Base-by-base conservation (phyloP, 1,139 yeast genomes). In the Sugiyamaella novakii region DNA sequence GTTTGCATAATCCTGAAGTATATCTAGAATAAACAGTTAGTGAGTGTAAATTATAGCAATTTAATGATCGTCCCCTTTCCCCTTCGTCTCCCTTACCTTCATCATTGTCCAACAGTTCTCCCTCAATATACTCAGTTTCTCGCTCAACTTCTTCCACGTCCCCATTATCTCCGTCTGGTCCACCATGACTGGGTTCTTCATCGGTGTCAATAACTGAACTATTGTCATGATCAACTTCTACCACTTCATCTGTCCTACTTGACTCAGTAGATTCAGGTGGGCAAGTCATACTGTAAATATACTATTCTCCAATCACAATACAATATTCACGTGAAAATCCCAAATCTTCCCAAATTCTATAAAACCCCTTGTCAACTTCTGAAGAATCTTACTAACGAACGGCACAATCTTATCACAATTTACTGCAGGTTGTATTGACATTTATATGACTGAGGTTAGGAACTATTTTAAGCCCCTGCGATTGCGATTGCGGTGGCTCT, bases 1-100 rank as follows among this genome's bases (percentile, higher is more conserved):
- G 12, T 73, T 72, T 0, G 81, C 81, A 31, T 79, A 67, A 31
- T 79, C 89, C 3, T 72, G 73, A 0, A 95, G 79, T 47, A 89
- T 70, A 52, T 87, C 92, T 52, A 25, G 4, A 12, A 33, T 14
- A 12, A n/a, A n/a, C n/a, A n/a, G n/a, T n/a, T n/a, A n/a, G n/a
- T n/a, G n/a, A n/a, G n/a, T n/a, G n/a, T n/a, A n/a, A n/a, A n/a
- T n/a, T n/a, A n/a, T n/a, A n/a, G n/a, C n/a, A n/a, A n/a, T n/a
- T n/a, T n/a, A n/a, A n/a, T n/a, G n/a, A n/a, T n/a, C n/a, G n/a
- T n/a, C n/a, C n/a, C n/a, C n/a, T n/a, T n/a, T n/a, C n/a, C n/a
- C n/a, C n/a, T n/a, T n/a, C n/a, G n/a, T n/a, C n/a, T n/a, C 8
- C 17, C 51, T 10, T 43, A 53, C 56, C 54, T 33, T 56, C 63